Evolutionary conservation across 176 grass and related monocot genomes (phyloP).

Genomic region (Triticum urartu): DNA sequence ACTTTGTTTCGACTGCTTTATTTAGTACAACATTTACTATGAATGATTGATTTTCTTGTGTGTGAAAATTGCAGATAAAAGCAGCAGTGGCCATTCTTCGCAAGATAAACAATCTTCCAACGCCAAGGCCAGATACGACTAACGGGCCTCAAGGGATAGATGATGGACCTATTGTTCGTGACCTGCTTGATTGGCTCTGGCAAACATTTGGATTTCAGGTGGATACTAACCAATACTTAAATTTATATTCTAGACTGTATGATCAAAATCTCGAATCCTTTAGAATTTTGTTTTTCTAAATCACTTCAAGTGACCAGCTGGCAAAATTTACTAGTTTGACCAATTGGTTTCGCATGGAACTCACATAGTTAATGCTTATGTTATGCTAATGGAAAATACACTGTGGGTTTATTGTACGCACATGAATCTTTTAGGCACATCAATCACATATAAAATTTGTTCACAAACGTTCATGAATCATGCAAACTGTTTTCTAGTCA

Average conservation of each 20-base stretch:
- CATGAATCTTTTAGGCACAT: background rate
- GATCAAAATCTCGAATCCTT: background rate
- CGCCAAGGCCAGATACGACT: slow-evolving; percentile 33
- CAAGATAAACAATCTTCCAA: slow-evolving; percentile 36
- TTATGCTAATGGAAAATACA: slow-evolving; percentile 5
- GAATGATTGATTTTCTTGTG: slow-evolving; percentile 3
- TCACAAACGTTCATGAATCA: background rate
- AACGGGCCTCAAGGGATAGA: slow-evolving; percentile 1
- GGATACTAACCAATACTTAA: slow-evolving; percentile 12
- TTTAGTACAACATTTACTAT: background rate
- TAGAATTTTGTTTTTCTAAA: background rate
- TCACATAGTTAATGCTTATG: slow-evolving; percentile 2
- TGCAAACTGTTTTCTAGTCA: background rate
- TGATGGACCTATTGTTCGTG: slow-evolving; percentile 18
- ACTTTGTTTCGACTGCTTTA: slow-evolving; percentile 11
- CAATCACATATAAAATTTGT: background rate
- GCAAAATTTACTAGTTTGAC: background rate
- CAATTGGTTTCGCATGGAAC: background rate
- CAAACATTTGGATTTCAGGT: slow-evolving; percentile 93
- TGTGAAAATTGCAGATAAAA: slow-evolving; percentile 62
- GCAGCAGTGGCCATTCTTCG: slow-evolving; percentile 64
- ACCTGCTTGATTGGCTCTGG: slow-evolving; percentile 95
- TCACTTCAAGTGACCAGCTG: background rate
- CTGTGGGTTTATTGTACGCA: background rate
- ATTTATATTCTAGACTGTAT: background rate